Base-by-base conservation (phyloP, 2,329 filamentous ascomycete genomes). In the Colletotrichum filicis region DNA sequence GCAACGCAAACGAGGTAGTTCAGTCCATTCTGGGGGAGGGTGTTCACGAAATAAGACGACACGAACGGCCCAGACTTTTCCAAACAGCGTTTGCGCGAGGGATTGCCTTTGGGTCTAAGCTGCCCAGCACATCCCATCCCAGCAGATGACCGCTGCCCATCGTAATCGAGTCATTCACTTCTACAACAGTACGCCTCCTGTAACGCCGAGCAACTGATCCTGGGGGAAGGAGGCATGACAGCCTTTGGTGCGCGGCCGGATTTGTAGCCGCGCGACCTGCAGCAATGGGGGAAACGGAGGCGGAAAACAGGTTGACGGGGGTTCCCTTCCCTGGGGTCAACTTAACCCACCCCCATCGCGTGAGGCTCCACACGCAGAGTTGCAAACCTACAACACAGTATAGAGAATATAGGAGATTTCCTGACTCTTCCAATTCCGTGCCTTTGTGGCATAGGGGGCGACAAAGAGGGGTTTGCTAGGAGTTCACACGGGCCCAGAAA, bases 81-180 rank as follows among this genome's bases (percentile, higher is more conserved):
- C 14, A 56, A 42, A 32, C 19, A 66, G 61, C 30, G 53, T 58
- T 57, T 53, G 12, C 37, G 37, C 28, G n/a, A 49, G 49, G 53
- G 12, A 60, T 37, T 69, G 22, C 42, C 52, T 53, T 52, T 66
- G 53, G 22, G 16, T 28, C 46, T 26, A 37, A 35, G 46, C 37
- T 32, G 60, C 14, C 67, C n/a, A 42, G 28, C 28, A 22, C 52
- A n/a, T 56, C 16, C 35, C 49, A 56, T 14, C 14, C 37, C 46
- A n/a, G 49, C 32, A 35, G 32, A 35, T 24, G 5, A 5, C 28
- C 22, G 28, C 28, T n/a, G 28, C 19, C 30, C 30, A 60, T 60
- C 42, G 26, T 55, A 30, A 26, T n/a, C 61, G 67, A 69, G 55
- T 66, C 42, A 60, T 70, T 66, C 55, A 60, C 14, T 26, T 42